Evolutionary conservation across 2,329 filamentous ascomycete species (phyloP), one percentile per base, ranked within the genome.

Genomic region (Neonectria punicea): DNA sequence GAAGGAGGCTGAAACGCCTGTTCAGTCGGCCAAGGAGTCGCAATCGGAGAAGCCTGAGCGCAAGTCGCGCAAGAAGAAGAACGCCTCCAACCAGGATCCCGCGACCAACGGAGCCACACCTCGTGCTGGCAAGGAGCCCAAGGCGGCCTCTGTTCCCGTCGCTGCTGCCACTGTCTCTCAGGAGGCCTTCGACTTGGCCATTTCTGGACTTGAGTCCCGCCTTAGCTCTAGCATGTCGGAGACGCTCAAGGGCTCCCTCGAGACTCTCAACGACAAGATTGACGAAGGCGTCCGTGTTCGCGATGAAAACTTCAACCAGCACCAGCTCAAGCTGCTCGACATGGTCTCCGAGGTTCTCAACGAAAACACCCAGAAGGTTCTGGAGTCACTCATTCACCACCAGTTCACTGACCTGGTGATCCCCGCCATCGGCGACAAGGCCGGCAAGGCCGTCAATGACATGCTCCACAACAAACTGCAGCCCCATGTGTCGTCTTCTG

Each of bases 321-420:
- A 84, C 63, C 86, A 88, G 73, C 78, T 84, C 18, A 84, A 85
- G 70, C 79, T 89, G 18, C 80, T 89, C 46, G 84, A 87, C 66
- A 83, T 87, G 76, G 86, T 89, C 41, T 88, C 86, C 5, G 81
- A 86, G 36, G 87, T 89, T 36, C 82, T 91, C 53, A 89, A 87
- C 68, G 84, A 86, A 65, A 90, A 89, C 74, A 89, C 87, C 20
- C 85, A 90, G 78, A 90, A 92, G 73, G 92, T 93, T 22, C 85
- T 98, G 41, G 85, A 89, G 66, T 90, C 89, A 66, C 92, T 97
- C 70, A 90, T 97, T 55, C 87, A 89, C 51, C 86, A 89, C 53
- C 92, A 92, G 77, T 93, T 97, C 69, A 87, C 93, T 66, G 86
- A 89, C 60, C 86, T 89, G 14, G 88, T 98, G 49, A 83, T 97